These are phyloP conservation scores for Calycina herbarum DNA, from an alignment of 2,329 filamentous ascomycete genomes.

Conservation along the genomic window DNA sequence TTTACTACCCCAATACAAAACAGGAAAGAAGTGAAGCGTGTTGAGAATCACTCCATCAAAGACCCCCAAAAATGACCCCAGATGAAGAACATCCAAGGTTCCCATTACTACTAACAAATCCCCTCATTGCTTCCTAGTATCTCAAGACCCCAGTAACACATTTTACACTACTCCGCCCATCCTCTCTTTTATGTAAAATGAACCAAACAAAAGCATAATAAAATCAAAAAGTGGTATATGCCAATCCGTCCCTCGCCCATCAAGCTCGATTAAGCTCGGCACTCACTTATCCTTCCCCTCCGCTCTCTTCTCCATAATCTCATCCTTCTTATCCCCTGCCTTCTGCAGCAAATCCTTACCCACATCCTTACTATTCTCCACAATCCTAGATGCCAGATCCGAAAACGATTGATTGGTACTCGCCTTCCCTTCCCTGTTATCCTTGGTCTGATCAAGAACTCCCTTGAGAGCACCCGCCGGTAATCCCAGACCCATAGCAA, in stretches of 20 bases:
- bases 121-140: background rate
- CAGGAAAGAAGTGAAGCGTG: no score
- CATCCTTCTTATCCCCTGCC: slow-evolving; percentile 26
- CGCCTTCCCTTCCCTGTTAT: slow-evolving; percentile 21
- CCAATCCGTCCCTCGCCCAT: slow-evolving; percentile 11
- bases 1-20: no score
- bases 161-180: background rate
- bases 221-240: slow-evolving; percentile 1
- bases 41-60: no score
- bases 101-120: background rate
- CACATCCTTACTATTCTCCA: slow-evolving; percentile 30
- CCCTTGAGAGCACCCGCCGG: slow-evolving; percentile 34
- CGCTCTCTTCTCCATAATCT: slow-evolving; percentile 12
- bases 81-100: background rate
- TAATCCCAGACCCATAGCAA: slow-evolving; percentile 18
- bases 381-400: slow-evolving; percentile 31
- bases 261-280: background rate
- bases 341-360: slow-evolving; percentile 25
- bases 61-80: background rate
- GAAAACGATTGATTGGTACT: slow-evolving; percentile 23
- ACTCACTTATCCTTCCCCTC: background rate
- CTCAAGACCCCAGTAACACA: background rate
- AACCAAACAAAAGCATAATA: background rate
- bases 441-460: slow-evolving; percentile 34
- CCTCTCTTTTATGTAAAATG: background rate